Conservation (phyloP, 1,139 yeast species). For the Lodderomyces theae region DNA sequence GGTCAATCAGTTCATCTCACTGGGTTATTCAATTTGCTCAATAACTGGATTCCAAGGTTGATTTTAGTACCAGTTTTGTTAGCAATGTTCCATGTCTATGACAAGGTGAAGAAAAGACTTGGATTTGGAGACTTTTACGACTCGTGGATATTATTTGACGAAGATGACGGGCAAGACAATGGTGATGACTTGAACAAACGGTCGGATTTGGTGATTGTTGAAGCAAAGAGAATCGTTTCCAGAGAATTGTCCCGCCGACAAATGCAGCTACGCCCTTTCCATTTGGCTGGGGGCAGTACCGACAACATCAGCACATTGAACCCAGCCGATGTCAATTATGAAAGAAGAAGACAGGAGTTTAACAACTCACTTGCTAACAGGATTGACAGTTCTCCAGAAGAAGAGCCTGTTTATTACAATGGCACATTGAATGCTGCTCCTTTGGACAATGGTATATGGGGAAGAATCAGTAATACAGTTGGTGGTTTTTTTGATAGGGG, state of each 20-base stretch:
- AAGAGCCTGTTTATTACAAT: slow-evolving; percentile 8
- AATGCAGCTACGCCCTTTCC: slow-evolving; percentile 28
- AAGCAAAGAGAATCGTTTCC: slow-evolving; percentile 40
- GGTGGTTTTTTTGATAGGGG: slow-evolving; percentile 12
- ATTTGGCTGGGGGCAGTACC: slow-evolving; percentile 16
- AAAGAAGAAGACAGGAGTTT: slow-evolving; percentile 28
- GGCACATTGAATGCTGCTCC: slow-evolving; percentile 9
- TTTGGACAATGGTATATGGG: slow-evolving; percentile 17
- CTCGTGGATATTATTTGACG: slow-evolving; percentile 51
- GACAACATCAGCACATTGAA: slow-evolving; percentile 4
- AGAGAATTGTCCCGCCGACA: slow-evolving; percentile 35
- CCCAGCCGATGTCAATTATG: slow-evolving; percentile 35
- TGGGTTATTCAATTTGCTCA: slow-evolving; percentile 69
- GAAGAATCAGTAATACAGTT: slow-evolving; percentile 23
- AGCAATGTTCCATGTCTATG: slow-evolving; percentile 69
- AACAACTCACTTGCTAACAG: slow-evolving; percentile 20
- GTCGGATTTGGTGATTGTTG: slow-evolving; percentile 39
- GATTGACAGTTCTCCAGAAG: slow-evolving; percentile 14
- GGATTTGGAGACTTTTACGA: slow-evolving; percentile 56
- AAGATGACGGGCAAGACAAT: slow-evolving; percentile 19
- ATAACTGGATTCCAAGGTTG: slow-evolving; percentile 72
- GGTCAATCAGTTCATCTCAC: slow-evolving; percentile 75
- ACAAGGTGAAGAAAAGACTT: slow-evolving; percentile 49
- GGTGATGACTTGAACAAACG: slow-evolving; percentile 20
- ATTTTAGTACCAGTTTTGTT: slow-evolving; percentile 64